phyloP scores from a whole-genome alignment of 2,329 filamentous ascomycete species.

The Golovinomyces cichoracearum region DNA sequence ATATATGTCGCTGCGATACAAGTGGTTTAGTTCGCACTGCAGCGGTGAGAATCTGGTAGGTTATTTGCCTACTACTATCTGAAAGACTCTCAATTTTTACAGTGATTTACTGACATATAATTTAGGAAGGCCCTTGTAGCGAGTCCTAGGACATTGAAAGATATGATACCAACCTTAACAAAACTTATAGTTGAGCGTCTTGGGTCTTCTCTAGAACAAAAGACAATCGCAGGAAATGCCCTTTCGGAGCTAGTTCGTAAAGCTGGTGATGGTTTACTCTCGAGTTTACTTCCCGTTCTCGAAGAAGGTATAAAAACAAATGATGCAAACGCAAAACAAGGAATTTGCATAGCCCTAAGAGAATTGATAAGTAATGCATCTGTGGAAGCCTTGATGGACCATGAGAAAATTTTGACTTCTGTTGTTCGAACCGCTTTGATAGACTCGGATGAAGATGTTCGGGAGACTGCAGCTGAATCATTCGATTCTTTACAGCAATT shows the following conservation, averaged over 20 bases:
- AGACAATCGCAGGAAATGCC: conserved; percentile 92
- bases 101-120: not conserved
- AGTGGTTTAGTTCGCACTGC: conserved; percentile 72
- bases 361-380: conserved; percentile 81
- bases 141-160: conserved; percentile 74
- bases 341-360: conserved; percentile 85
- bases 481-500: conserved; percentile 89
- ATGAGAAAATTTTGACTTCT: conserved; percentile 83
- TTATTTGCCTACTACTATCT: not conserved
- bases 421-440: conserved; percentile 82
- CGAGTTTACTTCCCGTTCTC: conserved; percentile 66
- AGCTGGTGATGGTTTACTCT: conserved; percentile 76
- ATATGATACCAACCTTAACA: conserved; percentile 79
- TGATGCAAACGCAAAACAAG: conserved; percentile 81
- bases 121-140: conserved; percentile 19
- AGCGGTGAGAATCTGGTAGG: conserved; percentile 60
- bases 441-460: conserved; percentile 66
- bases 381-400: conserved; percentile 68
- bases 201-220: conserved; percentile 91
- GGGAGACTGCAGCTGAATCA: conserved; percentile 86
- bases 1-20: conserved; percentile 93
- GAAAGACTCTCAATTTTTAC: not conserved
- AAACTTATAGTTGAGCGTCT: conserved; percentile 84
- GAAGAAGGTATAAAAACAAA: conserved; percentile 78
- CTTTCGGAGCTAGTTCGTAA: conserved; percentile 91